phyloP scores from a whole-genome alignment of 169 alveolate species.

The Plasmodium malariae region DNA sequence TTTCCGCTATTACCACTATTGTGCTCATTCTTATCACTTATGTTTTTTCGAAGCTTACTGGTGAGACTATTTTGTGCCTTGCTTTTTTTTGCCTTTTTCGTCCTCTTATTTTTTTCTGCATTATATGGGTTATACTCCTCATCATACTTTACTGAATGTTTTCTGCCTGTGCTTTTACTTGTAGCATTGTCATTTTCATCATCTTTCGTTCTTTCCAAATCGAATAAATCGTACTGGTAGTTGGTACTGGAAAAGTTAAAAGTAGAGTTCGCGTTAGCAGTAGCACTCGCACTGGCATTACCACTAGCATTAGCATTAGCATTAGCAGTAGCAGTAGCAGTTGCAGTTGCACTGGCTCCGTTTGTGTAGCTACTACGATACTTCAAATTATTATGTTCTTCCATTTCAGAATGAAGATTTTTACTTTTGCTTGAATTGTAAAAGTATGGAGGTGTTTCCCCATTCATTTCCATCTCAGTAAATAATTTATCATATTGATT shows the following conservation, averaged over 20 bases:
- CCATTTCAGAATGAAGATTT: slow-evolving; percentile 1
- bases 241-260: too few relatives aligned
- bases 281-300: too few relatives aligned
- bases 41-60: neutral
- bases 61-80: neutral
- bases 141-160: slow-evolving; percentile 18
- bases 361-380: neutral
- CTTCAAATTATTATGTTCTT: slow-evolving; percentile 8
- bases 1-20: neutral
- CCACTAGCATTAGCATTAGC: too few relatives aligned
- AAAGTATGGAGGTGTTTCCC: slow-evolving; percentile 79
- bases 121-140: slow-evolving; percentile 52
- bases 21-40: neutral
- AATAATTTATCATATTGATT: slow-evolving; percentile 80
- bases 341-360: too few relatives aligned
- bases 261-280: too few relatives aligned
- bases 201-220: slow-evolving; percentile 18
- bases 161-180: slow-evolving; percentile 13
- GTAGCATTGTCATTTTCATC: slow-evolving; percentile 25
- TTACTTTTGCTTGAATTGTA: slow-evolving; percentile 7
- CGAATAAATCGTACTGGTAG: slow-evolving; percentile 18
- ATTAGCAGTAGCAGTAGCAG: too few relatives aligned
- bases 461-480: slow-evolving; percentile 84
- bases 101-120: slow-evolving; percentile 22
- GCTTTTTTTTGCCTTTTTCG: slow-evolving; percentile 19